Percentiles rank a stretch among this genome's conserved stretches.
phyloP scores from a whole-genome alignment of 306 rosid species.

The Pueraria montana region DNA sequence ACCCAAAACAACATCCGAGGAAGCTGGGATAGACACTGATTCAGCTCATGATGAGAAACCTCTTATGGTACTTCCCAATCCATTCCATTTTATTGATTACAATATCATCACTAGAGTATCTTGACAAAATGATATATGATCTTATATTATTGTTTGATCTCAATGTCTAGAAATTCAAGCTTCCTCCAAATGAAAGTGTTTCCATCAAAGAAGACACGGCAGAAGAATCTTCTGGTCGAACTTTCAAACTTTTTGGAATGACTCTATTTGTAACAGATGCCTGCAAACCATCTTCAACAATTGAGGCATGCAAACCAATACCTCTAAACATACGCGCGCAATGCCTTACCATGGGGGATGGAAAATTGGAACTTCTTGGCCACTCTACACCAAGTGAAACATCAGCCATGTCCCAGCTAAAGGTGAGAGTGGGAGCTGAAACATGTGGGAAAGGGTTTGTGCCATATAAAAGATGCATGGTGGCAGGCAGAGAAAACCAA shows the following conservation, averaged over 20 bases:
- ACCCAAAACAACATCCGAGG: conserved; percentile 54
- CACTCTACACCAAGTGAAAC: conserved; percentile 35
- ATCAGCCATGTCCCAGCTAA: conserved; percentile 43
- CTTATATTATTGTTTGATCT: conserved; percentile 29
- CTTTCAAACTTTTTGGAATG: conserved; percentile 83
- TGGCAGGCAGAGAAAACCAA: conserved; percentile 48
- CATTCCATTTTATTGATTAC: conserved; percentile 12
- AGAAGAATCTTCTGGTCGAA: conserved; percentile 52
- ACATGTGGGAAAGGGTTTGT: conserved; percentile 69
- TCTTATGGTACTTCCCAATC: conserved; percentile 58
- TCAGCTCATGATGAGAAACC: conserved; percentile 47
- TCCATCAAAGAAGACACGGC: conserved; percentile 48
- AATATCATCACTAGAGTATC: not conserved
- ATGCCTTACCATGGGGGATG: conserved; percentile 23
- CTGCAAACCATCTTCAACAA: conserved; percentile 42
- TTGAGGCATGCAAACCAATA: conserved; percentile 47
- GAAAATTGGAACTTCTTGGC: conserved; percentile 41
- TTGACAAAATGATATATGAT: not conserved
- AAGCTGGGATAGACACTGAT: conserved; percentile 43
- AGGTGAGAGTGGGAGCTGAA: conserved; percentile 48
- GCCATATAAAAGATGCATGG: conserved; percentile 71
- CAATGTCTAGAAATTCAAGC: conserved; percentile 58
- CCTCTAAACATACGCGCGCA: not conserved
- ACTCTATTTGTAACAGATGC: conserved; percentile 60
- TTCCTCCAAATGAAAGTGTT: conserved; percentile 43